Conservation (phyloP, 1,139 yeast species). For the Wickerhamomyces sp. region DNA sequence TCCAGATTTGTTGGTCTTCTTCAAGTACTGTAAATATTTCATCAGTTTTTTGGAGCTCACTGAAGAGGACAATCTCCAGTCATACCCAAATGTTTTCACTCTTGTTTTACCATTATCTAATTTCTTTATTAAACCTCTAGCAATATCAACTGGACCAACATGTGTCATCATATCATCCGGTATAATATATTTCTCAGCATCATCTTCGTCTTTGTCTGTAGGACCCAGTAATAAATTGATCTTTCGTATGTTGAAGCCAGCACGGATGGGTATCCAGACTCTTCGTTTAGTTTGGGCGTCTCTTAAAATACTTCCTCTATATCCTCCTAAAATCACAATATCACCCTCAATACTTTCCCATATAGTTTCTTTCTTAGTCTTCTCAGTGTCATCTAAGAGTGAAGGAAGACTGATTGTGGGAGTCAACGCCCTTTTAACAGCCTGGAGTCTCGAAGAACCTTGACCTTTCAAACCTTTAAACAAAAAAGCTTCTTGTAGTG, state of each 20-base stretch:
- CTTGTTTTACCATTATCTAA: slow-evolving; percentile 56
- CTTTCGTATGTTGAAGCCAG: slow-evolving; percentile 71
- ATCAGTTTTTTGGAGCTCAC: slow-evolving; percentile 45
- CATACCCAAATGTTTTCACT: slow-evolving; percentile 79
- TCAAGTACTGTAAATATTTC: slow-evolving; percentile 40
- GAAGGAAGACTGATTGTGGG: slow-evolving; percentile 32
- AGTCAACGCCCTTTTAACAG: slow-evolving; percentile 58
- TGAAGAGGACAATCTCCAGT: slow-evolving; percentile 79
- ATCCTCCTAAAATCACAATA: slow-evolving; percentile 78
- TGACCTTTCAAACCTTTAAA: slow-evolving; percentile 52
- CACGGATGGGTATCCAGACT: slow-evolving; percentile 85
- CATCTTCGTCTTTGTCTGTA: slow-evolving; percentile 51
- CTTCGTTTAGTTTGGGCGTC: slow-evolving; percentile 60
- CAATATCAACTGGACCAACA: slow-evolving; percentile 83
- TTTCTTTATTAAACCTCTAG: slow-evolving; percentile 53
- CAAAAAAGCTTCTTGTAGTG: slow-evolving; percentile 58
- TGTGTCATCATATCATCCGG: slow-evolving; percentile 79
- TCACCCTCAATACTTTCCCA: slow-evolving; percentile 64
- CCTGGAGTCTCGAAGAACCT: slow-evolving; percentile 64
- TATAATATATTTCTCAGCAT: slow-evolving; percentile 45
- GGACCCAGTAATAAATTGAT: slow-evolving; percentile 73
- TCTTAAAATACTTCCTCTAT: slow-evolving; percentile 76
- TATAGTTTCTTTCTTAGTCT: slow-evolving; percentile 28
- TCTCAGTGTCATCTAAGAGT: slow-evolving; percentile 26
- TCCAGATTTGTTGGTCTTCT: slow-evolving; percentile 18